Evolutionary conservation across 2,329 filamentous ascomycete species (phyloP), one percentile per base, ranked within the genome.

Genomic region (Fusarium camptoceras): DNA sequence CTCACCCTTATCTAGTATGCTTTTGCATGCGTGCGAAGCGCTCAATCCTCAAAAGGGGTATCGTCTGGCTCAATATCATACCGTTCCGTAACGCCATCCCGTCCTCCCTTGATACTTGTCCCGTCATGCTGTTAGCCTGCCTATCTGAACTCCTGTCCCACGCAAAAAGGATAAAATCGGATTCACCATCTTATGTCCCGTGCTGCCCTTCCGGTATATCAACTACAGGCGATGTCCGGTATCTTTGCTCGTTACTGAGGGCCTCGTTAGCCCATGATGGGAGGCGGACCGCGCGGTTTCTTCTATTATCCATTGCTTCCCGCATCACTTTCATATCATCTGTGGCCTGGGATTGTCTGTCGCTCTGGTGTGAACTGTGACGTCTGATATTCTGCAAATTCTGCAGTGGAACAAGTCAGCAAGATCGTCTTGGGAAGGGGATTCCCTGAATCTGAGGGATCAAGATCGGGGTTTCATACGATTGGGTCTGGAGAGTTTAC

Each of bases 291-390:
- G 53, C 50, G 18, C 72, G 65, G 22, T 69, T 70, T 64, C 59
- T 75, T 57, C 77, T 76, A 48, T 73, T 78, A 14, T 77, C 73
- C 22, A 75, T 77, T 30, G 78, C 76, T 57, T 78, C 77, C 42
- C 73, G 74, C 76, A 82, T 77, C 18, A 79, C 76, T 49, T 74
- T 73, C 41, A 77, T 64, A 44, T 81, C 79, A 30, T 79, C 77
- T 15, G 34, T 66, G 8, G 66, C 75, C 43, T 61, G 70, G 9
- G 51, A 51, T 49, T 61, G 67, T 16, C 51, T 59, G 11, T 50
- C 53, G 18, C 51, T 58, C 16, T 50, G 59, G 22, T 72, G 55
- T 12, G 55, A 46, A 50, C 60, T 70, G 18, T 66, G 55, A 41
- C 76, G 75, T 46, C 66, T 50, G 31, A 80, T 76, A 41, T 77